Conservation (phyloP, 305 asterid species). For the Euphrasia arctica region DNA sequence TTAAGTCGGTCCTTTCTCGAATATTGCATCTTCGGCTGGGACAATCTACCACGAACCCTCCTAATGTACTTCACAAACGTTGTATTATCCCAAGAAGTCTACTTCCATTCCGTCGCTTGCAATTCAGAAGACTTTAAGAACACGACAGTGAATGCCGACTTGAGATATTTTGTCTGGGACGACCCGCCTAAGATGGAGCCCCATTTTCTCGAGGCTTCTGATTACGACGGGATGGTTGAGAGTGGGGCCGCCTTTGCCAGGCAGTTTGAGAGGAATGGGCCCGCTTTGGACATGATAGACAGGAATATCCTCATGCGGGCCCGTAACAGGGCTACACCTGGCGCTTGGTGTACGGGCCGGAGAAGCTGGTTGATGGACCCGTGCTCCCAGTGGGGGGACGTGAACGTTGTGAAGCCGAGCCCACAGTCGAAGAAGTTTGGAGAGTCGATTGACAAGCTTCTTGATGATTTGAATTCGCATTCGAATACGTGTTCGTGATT, state of each 20-base stretch:
- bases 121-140: constrained; percentile 75
- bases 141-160: constrained; percentile 73
- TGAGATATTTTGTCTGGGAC: constrained; percentile 91
- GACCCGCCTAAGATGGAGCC: constrained; percentile 98
- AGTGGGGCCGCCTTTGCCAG: constrained; percentile 96
- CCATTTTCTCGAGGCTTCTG: constrained; percentile 51
- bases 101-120: constrained; percentile 90
- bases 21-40: constrained; percentile 93
- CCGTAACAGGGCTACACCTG: constrained; percentile 68
- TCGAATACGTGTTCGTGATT: constrained; percentile 63
- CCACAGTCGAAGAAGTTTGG: constrained; percentile 49
- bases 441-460: constrained; percentile 44
- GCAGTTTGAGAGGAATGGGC: constrained; percentile 53
- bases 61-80: constrained; percentile 74
- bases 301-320: constrained; percentile 61
- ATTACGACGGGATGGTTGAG: constrained; percentile 55
- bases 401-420: constrained; percentile 73
- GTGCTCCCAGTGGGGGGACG: constrained; percentile 85
- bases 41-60: constrained; percentile 90
- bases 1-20: constrained; percentile 85
- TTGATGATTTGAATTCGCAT: constrained; percentile 44
- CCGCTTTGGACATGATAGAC: constrained; percentile 81
- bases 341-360: constrained; percentile 86
- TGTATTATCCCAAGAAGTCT: constrained; percentile 75
- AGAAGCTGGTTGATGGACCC: constrained; percentile 74